phyloP scores from a whole-genome alignment of 1,139 yeast species.

The Debaryomyces fabryi region DNA sequence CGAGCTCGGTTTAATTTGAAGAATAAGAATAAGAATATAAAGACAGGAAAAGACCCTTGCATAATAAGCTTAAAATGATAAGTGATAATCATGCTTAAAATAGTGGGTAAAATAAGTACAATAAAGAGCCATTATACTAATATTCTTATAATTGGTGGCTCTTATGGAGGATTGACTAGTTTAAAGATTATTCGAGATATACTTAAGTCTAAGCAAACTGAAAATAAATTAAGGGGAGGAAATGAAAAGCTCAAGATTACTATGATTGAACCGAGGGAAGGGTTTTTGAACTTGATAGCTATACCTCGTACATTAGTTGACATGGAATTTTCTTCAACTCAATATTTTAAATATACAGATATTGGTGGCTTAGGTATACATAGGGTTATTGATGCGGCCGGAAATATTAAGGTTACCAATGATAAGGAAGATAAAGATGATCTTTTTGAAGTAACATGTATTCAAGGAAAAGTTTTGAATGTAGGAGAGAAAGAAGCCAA shows the following conservation, averaged over 20 bases:
- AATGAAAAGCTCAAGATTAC: constrained; percentile 35
- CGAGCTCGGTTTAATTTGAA: neutral
- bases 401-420: constrained; percentile 11
- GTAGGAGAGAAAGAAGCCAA: constrained; percentile 31
- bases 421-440: constrained; percentile 9
- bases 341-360: constrained; percentile 26
- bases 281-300: constrained; percentile 54
- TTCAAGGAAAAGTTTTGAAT: constrained; percentile 44
- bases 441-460: constrained; percentile 26
- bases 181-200: constrained; percentile 37
- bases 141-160: constrained; percentile 53
- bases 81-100: neutral
- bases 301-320: constrained; percentile 53
- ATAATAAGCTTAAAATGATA: neutral
- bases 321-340: constrained; percentile 46
- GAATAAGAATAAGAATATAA: neutral
- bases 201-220: neutral
- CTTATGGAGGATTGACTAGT: constrained; percentile 51
- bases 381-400: constrained; percentile 11
- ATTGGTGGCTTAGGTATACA: neutral
- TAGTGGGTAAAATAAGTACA: neutral
- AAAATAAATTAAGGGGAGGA: neutral
- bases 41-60: neutral
- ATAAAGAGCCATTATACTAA: constrained; percentile 21
- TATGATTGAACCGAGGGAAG: constrained; percentile 54